Percentiles rank a stretch among this genome's conserved stretches.
These are phyloP conservation scores for Cichorium intybus DNA, from an alignment of 140 eudicot genomes.

Conservation along the genomic window DNA sequence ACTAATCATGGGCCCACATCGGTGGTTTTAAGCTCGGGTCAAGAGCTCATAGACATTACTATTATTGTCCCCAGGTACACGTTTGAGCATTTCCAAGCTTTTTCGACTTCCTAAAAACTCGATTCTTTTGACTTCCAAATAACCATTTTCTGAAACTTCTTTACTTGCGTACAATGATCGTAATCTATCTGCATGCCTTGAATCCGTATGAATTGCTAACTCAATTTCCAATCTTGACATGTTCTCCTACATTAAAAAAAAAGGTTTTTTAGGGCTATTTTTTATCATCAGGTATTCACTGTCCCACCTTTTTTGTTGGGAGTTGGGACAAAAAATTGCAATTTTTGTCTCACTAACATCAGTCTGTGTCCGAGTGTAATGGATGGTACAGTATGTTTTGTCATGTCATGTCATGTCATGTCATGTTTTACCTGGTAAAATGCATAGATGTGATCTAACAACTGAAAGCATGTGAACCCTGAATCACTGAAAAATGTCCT, in stretches of 20 bases:
- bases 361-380: too few relatives aligned
- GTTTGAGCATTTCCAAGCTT: constrained; percentile 92
- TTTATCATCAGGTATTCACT: too few relatives aligned
- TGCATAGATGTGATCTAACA: constrained; percentile 65
- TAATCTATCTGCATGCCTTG: constrained; percentile 80
- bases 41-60: constrained; percentile 77
- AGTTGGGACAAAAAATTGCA: too few relatives aligned
- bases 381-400: too few relatives aligned
- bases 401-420: background rate
- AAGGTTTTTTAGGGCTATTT: background rate
- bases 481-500: constrained; percentile 73
- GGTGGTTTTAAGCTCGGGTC: constrained; percentile 46
- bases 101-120: constrained; percentile 90
- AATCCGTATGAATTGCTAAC: constrained; percentile 87
- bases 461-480: constrained; percentile 81
- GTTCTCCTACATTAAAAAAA: constrained; percentile 50
- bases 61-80: constrained; percentile 72
- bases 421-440: constrained; percentile 74
- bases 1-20: background rate
- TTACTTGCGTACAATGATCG: constrained; percentile 68
- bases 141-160: constrained; percentile 45
- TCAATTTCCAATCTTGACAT: constrained; percentile 77
- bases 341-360: background rate
- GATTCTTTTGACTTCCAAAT: constrained; percentile 51
- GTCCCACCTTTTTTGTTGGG: too few relatives aligned